Base-by-base conservation (phyloP, 148 eudicot genomes). In the Camellia sinensis region DNA sequence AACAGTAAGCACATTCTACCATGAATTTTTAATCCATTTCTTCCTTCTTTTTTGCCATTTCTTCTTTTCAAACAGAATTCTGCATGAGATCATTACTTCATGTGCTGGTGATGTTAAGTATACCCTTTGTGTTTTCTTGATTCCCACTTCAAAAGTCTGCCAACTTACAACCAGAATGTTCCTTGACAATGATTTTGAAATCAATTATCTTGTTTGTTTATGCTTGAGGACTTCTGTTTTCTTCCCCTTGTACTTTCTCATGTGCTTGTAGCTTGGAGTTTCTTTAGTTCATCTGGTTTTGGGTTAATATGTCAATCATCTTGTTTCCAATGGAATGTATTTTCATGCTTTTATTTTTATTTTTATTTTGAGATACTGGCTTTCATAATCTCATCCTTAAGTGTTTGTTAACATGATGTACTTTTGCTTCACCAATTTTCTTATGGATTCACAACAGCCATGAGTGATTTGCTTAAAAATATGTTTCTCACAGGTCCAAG, bases 401-500 rank as follows among this genome's bases (percentile, higher is more conserved):
- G 41, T 14, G 18, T 53, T 73, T 48, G n/a, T 44, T 74, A 46
- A 15, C 21, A 5, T 73, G 77, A 29, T 73, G 41, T 18, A 40
- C 2, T 56, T 73, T 56, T 40, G 65, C 40, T 40, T 12, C 41
- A 22, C 62, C 17, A 66, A 19, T 62, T 57, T 60, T 76, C n/a
- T 76, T 54, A 37, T 54, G 79, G 61, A 62, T 18, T 76, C 7
- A 21, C 10, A 69, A 12, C 69, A 63, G 45, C 41, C 68, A 76
- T n/a, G 5, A 44, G 43, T 43, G 43, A 41, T 68, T 54, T 48
- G 44, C 61, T 43, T 11, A 15, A 5, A 11, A 19, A 8, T 61
- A 62, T 82, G 45, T 7, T 57, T 70, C 77, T 77, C 68, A 62
- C 91, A 93, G 99, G 87, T 88, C 76, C 91, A 88, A 83, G 99